Evolutionary conservation across 805 yeast species (phyloP), one percentile per base, ranked within the genome.

Genomic region (Candida broadrunensis): DNA sequence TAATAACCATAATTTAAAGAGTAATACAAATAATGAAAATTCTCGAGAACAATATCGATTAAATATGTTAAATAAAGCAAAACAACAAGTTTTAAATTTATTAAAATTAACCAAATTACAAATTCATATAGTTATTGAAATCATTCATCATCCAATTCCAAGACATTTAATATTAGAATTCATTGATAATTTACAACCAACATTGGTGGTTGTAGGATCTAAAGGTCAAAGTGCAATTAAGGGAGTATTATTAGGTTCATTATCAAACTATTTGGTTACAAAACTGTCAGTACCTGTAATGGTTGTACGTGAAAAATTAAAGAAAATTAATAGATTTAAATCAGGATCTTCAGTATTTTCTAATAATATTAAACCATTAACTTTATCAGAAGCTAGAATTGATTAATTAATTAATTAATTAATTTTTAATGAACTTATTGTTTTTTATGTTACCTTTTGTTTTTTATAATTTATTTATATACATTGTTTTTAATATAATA

Each of bases 291-390:
- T 81, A 2, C 90, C 91, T 0, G 90, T 84, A 17, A 84, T 84
- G 91, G 90, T 84, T 36, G 91, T 85, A 16, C 72, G 86, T 44
- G 77, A 78, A 49, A 84, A 82, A 56, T 70, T 85, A 54, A 83
- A 83, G 66, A 83, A 83, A 63, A 73, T 81, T 47, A 77, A 81
- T 44, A 72, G 82, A 50, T 76, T 78, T 59, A 71, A 69, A 58
- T 54, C 56, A 36, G 74, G 75, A 8, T 58, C 69, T 30, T 67
- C 75, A 36, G 75, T 75, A 24, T 75, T 80, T 58, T 68, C 80
- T 26, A 78, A 79, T 53, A 78, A 78, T 52, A 72, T 77, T 44
- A 72, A 75, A 41, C 75, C 79, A 5, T 63, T 78, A 45, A 69
- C 75, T 12, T 64, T 70, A 50, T 65, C 72, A 8, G 74, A 70